Conservation (phyloP, 352 stramenopile species). For the Globisporangium ultimum region DNA sequence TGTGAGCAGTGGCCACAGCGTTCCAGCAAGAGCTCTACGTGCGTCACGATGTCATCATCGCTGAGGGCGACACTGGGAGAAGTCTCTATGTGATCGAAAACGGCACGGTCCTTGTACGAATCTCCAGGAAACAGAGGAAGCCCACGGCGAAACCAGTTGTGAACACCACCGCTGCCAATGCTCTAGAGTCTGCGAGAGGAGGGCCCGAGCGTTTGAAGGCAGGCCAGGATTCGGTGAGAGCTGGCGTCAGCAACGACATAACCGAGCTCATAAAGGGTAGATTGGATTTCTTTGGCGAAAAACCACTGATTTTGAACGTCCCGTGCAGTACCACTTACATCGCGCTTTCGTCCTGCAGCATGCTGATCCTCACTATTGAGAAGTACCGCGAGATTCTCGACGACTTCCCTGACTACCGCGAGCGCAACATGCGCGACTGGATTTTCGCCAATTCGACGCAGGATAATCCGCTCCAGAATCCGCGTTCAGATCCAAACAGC, state of each 20-base stretch:
- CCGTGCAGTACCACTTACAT: constrained; percentile 41
- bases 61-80: constrained; percentile 48
- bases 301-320: constrained; percentile 39
- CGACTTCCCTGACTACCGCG: constrained; percentile 44
- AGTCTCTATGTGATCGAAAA: constrained; percentile 72
- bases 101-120: constrained; percentile 31
- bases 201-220: neutral
- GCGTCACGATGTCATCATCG: constrained; percentile 73
- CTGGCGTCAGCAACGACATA: neutral
- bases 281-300: constrained; percentile 47
- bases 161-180: no score
- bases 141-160: neutral
- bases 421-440: constrained; percentile 46
- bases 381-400: constrained; percentile 42
- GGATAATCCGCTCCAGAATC: constrained; percentile 8
- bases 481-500: neutral
- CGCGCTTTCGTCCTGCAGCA: constrained; percentile 33
- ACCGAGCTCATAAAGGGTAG: constrained; percentile 37
- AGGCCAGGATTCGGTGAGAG: neutral
- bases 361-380: constrained; percentile 41
- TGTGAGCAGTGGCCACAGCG: constrained; percentile 48
- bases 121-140: constrained; percentile 13
- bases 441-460: constrained; percentile 21
- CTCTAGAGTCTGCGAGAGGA: no score
- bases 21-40: constrained; percentile 77